Base-by-base conservation (phyloP, 2,329 filamentous ascomycete species). In the Talaromyces verruculosus region DNA sequence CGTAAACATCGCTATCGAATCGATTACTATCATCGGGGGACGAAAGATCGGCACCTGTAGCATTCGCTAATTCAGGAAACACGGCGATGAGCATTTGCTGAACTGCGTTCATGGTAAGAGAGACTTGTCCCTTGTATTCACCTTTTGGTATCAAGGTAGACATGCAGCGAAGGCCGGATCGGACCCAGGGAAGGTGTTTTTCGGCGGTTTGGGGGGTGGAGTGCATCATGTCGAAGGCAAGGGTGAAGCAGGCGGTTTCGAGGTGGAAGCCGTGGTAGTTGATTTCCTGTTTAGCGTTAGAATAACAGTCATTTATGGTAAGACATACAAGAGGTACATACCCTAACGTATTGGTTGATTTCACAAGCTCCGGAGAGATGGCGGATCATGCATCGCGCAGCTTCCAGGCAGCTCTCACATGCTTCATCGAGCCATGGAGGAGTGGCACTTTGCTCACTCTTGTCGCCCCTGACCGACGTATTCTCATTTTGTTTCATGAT, bases 191-290 rank as follows among this genome's bases (percentile, higher is more conserved):
- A 2, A 82, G 71, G 63, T 80, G 79, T 2, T 72, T 71, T n/a
- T 75, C 65, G 1, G 78, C 75, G 1, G 74, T 71, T 55, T 72
- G 71, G 22, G 76, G 72, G 6, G 45, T 65, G 13, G 79, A 77
- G 37, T 81, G 79, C 19, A 82, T 72, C 57, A 82, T 73, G 59
- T 82, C 79, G 55, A 81, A 81, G 8, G 80, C 77, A 2, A 82
- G 65, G 2, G 77, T 77, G 59, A 81, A 81, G 11, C 74, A 74
- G 13, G 79, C 78, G 35, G 79, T 81, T 39, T 78, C 75, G 10
- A 82, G 71, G 59, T 82, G 82, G 58, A 80, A 82, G 5, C 74
- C 78, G 30, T 82, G 79, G 30, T 82, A 82, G 41, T 79, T 80
- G 3, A 82, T 71, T 72, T 80, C 76, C 80, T 82, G 25, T 5